Evolutionary conservation across 1,284 basidiomycete species (phyloP).

Genomic region (Chondrostereum purpureum): DNA sequence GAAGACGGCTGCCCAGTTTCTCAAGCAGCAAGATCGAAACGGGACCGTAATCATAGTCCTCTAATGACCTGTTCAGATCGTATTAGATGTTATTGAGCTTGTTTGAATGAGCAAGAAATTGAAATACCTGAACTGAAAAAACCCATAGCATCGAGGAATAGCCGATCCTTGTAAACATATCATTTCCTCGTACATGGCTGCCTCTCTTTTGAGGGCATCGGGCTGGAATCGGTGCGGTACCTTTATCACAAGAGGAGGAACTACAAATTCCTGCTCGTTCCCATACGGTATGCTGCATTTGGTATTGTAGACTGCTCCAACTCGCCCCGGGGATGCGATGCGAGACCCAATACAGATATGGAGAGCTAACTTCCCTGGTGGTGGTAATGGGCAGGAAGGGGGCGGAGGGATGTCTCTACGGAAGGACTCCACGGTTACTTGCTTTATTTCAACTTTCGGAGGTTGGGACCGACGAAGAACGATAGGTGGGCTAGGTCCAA

Average conservation of each 20-base stretch:
- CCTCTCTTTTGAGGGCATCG: conserved; percentile 25
- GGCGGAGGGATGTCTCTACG: not conserved
- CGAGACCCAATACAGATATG: not conserved
- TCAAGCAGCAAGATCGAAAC: not conserved
- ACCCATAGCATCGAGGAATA: not conserved
- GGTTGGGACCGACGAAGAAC: not conserved
- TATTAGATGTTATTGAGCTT: too few relatives aligned
- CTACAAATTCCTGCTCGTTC: not conserved
- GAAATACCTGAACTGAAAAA: not conserved
- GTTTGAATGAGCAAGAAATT: too few relatives aligned
- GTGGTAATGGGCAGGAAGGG: not conserved
- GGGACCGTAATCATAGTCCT: not conserved
- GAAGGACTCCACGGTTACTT: not conserved
- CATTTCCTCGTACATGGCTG: conserved; percentile 23
- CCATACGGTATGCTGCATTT: not conserved
- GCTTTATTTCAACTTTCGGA: not conserved
- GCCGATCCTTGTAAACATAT: conserved; percentile 22
- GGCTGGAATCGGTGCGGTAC: conserved; percentile 25
- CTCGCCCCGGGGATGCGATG: not conserved
- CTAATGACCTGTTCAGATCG: not conserved
- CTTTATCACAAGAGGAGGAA: not conserved
- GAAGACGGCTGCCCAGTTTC: not conserved
- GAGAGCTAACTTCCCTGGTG: not conserved
- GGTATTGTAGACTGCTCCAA: not conserved
- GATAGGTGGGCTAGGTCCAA: not conserved